Base-by-base conservation (phyloP, 345 rosid species). In the Lepidium aucheri region DNA sequence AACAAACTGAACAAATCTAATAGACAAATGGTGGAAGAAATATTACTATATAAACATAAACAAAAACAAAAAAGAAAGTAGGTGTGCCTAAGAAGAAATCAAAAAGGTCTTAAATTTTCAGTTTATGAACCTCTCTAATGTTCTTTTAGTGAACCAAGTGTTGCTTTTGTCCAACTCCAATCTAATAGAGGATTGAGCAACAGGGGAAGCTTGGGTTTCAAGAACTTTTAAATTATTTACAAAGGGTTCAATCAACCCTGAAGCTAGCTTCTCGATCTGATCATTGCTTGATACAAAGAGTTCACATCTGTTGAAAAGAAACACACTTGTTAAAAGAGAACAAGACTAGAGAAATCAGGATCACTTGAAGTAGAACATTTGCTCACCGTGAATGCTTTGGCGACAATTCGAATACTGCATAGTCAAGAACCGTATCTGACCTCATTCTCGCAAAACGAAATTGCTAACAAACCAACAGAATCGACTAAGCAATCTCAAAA, bases 1-100 rank as follows among this genome's bases (percentile, higher is more conserved):
- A 69, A 94, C 97, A 79, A 88, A 94, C 15, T 85, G 84, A 68
- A 90, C 97, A 90, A 94, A 88, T 80, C 99, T 94, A 73, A 59
- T 5, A 57, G 33, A 56, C 45, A 56, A 20, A 38, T 5, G 4
- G 5, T 36, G 30, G 16, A 14, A 14, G 0, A 13, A 34, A 12
- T 13, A 26, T 56, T 20, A 35, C 6, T 52, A 14, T 9, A 30
- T 8, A 20, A 13, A 39, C 14, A 78, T 71, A 72, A 4, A 9
- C 11, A 17, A 33, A 0, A 14, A 14, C 11, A 20, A 3, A 26
- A 26, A 26, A 5, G 5, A 26, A 26, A 26, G 33, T 10, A 22
- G 9, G 1, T 24, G 1, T 24, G 26, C 26, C 26, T 24, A 13
- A 11, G 36, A 56, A 36, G 14, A 24, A 59, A 16, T 5, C 11